Conservation (phyloP, 306 rosid genomes). For the Malus sylvestris region DNA sequence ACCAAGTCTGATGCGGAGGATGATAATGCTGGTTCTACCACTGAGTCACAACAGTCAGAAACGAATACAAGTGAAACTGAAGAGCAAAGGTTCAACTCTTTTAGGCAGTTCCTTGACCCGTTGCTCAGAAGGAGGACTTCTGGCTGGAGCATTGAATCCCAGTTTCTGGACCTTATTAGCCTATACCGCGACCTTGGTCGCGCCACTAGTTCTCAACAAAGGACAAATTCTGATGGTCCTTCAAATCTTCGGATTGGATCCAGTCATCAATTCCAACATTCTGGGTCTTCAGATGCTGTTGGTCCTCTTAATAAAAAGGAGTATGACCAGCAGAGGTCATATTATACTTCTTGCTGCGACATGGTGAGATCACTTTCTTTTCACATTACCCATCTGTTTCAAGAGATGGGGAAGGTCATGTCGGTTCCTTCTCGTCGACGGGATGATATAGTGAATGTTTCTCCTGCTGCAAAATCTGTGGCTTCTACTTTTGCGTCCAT, state of each 20-base stretch:
- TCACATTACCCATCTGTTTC: slow-evolving; percentile 86
- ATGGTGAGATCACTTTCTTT: slow-evolving; percentile 88
- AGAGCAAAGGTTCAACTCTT: slow-evolving; percentile 83
- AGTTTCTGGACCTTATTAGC: slow-evolving; percentile 82
- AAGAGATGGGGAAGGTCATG: slow-evolving; percentile 92
- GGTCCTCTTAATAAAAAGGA: slow-evolving; percentile 54
- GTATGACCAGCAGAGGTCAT: slow-evolving; percentile 58
- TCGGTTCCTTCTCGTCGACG: slow-evolving; percentile 88
- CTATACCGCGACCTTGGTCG: slow-evolving; percentile 89
- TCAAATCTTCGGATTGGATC: slow-evolving; percentile 44
- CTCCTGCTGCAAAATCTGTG: slow-evolving; percentile 73
- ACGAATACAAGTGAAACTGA: slow-evolving; percentile 58
- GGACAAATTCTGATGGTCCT: slow-evolving; percentile 46
- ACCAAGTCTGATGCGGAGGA: slow-evolving; percentile 62
- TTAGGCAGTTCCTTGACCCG: slow-evolving; percentile 92
- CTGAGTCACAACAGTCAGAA: slow-evolving; percentile 66
- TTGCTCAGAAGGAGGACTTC: slow-evolving; percentile 72
- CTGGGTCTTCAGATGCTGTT: slow-evolving; percentile 52
- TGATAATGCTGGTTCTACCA: slow-evolving; percentile 47
- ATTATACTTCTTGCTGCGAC: slow-evolving; percentile 72
- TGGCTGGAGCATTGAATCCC: slow-evolving; percentile 94
- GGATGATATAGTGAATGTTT: slow-evolving; percentile 70
- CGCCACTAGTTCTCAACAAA: slow-evolving; percentile 55
- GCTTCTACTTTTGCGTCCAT: slow-evolving; percentile 76
- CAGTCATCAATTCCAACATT: slow-evolving; percentile 34